Base-by-base conservation (phyloP, 371 early-diverging fungal genomes). In the Batkoa obscura region DNA sequence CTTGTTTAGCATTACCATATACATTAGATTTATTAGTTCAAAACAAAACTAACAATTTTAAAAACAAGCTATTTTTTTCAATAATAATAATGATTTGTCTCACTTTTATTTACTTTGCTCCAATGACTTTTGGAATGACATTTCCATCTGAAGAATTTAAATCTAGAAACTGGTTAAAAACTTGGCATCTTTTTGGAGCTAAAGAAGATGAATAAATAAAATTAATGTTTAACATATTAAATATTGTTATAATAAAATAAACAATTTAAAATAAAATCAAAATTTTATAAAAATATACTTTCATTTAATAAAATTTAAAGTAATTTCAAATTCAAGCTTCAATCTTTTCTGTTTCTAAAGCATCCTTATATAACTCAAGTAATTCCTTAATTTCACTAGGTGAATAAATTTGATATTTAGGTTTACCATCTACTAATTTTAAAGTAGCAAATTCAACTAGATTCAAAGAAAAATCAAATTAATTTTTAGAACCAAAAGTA, bases 1-100 rank as follows among this genome's bases (percentile, higher is more conserved):
- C 84, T 37, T 78, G 91, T 56, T 67, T 94, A 41, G 68, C 79
- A 66, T 72, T 75, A 17, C 75, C 76, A 30, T 82, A 73, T 62
- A 58, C 86, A 55, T 45, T 89, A 35, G 93, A 94, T 59, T 53
- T 53, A 8, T 3, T 8, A 6, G 83, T 83, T 60, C 66, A 81
- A 47, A 68, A 68, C 23, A 37, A 58, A 2, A 66, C 62, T 4
- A 35, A 60, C 0, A 50, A 51, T 33, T 63, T 60, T 3, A 66
- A 46, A 34, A 17, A n/a, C 13, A 1, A 17, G 6, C 9, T 33
- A 2, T 55, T 43, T 47, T 2, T 43, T 9, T 33, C 15, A 13
- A 34, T 42, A 17, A 15, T 13, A 8, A 3, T 53, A 41, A 39
- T 39, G 15, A 38, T 53, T 13, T 17, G n/a, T 12, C 2, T 39